Evolutionary conservation across 352 stramenopile genomes (phyloP).

Genomic region (Globisporangium apiculatum): DNA sequence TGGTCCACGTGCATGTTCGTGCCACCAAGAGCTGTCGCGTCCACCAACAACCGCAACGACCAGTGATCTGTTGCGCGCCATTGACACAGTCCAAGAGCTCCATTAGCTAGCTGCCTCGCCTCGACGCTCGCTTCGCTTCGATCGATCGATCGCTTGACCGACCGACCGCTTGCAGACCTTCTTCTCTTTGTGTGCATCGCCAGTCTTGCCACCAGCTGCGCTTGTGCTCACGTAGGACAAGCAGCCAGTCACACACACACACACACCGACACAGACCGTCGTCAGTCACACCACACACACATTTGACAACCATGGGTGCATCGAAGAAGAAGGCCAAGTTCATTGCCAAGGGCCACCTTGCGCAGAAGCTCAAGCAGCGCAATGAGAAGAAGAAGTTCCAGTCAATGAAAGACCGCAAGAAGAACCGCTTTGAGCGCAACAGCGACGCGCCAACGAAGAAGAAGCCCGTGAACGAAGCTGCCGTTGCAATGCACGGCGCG

Average conservation of each 20-base stretch:
- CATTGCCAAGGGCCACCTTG: conserved; percentile 73
- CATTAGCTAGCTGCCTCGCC: neutral
- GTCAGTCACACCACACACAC: neutral
- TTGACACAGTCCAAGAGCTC: neutral
- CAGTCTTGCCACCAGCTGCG: too few relatives aligned
- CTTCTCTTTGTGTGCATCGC: too few relatives aligned
- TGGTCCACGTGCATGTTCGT: neutral
- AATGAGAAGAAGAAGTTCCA: conserved; percentile 82
- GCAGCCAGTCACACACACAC: neutral
- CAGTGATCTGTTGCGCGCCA: neutral
- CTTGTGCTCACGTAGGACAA: too few relatives aligned
- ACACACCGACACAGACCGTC: neutral
- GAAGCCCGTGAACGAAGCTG: conserved; percentile 22
- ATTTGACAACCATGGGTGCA: conserved; percentile 30
- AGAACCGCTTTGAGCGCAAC: conserved; percentile 53
- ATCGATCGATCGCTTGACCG: neutral
- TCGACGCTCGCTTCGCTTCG: neutral
- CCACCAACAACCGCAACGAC: neutral
- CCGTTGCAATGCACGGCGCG: conserved; percentile 7
- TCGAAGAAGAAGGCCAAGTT: conserved; percentile 88
- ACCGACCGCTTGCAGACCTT: neutral
- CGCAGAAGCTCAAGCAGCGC: conserved; percentile 79
- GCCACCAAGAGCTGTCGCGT: neutral
- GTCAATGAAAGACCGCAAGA: conserved; percentile 74
- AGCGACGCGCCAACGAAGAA: conserved; percentile 53